Percentiles rank a stretch among this genome's conserved stretches.
Conservation (phyloP, 2,329 filamentous ascomycete species). For the Alternaria arborescens region DNA sequence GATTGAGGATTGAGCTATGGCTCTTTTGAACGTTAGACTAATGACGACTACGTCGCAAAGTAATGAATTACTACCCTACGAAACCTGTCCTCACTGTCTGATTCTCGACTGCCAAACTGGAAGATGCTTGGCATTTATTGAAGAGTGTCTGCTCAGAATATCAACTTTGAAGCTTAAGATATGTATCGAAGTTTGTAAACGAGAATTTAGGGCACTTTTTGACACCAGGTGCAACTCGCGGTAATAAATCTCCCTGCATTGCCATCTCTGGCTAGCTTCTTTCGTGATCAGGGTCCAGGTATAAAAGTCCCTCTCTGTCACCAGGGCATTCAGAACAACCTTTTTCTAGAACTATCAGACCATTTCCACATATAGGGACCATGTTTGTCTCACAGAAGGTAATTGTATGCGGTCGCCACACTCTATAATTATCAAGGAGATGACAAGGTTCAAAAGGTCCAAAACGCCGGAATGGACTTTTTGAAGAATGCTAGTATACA, state of each 20-base stretch:
- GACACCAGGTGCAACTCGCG: too few species aligned
- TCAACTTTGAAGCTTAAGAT: too few species aligned
- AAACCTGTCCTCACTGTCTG: not conserved
- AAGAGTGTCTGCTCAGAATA: too few species aligned
- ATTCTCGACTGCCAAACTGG: not conserved
- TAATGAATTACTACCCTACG: not conserved
- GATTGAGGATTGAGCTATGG: constrained; percentile 1
- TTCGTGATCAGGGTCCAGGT: too few species aligned
- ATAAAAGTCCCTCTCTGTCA: too few species aligned
- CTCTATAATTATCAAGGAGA: too few species aligned
- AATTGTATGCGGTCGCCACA: not conserved
- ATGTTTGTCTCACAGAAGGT: not conserved
- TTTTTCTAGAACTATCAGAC: not conserved
- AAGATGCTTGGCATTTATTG: too few species aligned
- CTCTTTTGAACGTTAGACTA: constrained; percentile 6
- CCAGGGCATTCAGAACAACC: not conserved
- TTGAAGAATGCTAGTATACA: constrained; percentile 7
- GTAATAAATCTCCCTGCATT: too few species aligned
- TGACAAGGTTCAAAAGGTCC: not conserved
- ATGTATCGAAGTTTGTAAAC: too few species aligned
- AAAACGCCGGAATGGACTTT: constrained; percentile 2
- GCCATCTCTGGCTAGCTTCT: too few species aligned
- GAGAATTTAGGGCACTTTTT: too few species aligned
- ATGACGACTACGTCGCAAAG: constrained; percentile 11
- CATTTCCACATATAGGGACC: not conserved